phyloP scores from a whole-genome alignment of 108 stramenopile genomes.

The Bacterosira constricta region DNA sequence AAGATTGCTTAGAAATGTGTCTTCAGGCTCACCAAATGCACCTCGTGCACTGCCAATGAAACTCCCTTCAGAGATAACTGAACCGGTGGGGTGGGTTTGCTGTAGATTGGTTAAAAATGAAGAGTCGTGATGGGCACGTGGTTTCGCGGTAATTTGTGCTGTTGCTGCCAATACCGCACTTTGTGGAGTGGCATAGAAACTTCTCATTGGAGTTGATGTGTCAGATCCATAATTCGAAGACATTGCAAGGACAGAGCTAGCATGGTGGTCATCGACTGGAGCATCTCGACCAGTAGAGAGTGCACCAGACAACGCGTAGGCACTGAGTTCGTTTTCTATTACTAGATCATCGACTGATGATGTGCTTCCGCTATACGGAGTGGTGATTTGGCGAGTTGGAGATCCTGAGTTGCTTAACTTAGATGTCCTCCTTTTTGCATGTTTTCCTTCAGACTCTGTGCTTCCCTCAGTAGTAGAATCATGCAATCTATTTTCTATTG shows the following conservation, averaged over 20 bases:
- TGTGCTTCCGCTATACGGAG: neutral
- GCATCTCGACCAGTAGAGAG: neutral
- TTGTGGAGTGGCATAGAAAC: conserved; percentile 14
- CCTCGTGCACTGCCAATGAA: neutral
- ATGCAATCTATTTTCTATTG: neutral
- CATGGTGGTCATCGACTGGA: conserved; percentile 1
- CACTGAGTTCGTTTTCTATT: conserved; percentile 15
- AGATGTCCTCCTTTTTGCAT: neutral
- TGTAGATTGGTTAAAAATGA: neutral
- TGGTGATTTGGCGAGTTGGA: neutral
- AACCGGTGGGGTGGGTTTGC: neutral
- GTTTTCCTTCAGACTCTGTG: neutral
- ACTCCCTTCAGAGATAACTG: neutral
- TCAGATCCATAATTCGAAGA: neutral
- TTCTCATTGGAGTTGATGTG: conserved; percentile 28
- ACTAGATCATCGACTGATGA: conserved; percentile 13
- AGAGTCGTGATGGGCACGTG: conserved; percentile 8
- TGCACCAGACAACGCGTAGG: neutral
- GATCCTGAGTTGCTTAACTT: neutral
- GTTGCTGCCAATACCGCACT: conserved; percentile 19
- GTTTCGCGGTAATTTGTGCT: conserved; percentile 2
- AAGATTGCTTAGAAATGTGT: neutral
- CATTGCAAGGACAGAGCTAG: neutral
- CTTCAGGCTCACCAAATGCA: neutral
- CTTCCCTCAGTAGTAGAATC: neutral